Evolutionary conservation across 352 stramenopile species (phyloP).

Genomic region (Globisporangium cylindrosporum): DNA sequence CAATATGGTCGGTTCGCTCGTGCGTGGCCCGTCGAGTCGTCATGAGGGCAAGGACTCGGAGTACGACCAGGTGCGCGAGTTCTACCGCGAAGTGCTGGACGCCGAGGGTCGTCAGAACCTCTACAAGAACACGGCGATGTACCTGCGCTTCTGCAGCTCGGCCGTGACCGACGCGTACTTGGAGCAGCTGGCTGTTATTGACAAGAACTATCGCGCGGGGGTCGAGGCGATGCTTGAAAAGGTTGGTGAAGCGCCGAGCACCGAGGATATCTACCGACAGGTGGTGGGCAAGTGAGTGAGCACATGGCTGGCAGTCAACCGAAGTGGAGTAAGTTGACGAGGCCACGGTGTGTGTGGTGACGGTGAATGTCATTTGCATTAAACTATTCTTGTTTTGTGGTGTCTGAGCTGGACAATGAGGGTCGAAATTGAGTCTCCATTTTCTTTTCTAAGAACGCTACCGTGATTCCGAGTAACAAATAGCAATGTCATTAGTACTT

Average conservation of each 20-base stretch:
- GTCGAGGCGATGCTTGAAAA: conserved; percentile 20
- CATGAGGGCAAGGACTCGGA: conserved; percentile 4
- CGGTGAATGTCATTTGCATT: background rate
- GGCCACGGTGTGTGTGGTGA: background rate
- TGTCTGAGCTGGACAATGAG: no score
- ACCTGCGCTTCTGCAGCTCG: conserved; percentile 24
- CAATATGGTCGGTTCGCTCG: conserved; percentile 17
- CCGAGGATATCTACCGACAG: conserved; percentile 22
- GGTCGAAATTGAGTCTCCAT: no score
- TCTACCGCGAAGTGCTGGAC: conserved; percentile 1
- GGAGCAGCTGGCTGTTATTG: conserved; percentile 25
- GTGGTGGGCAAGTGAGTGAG: conserved; percentile 10
- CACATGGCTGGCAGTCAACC: background rate
- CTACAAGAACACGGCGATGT: conserved; percentile 27
- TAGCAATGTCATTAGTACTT: background rate
- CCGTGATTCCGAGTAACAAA: background rate
- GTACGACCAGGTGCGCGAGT: conserved; percentile 1
- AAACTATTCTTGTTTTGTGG: background rate
- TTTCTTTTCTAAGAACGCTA: background rate
- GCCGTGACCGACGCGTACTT: conserved; percentile 22
- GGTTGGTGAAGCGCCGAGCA: conserved; percentile 11
- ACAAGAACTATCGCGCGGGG: conserved; percentile 21
- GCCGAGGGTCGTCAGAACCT: background rate
- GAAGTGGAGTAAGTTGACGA: background rate
- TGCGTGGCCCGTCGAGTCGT: conserved; percentile 23